Conservation (phyloP, 441 rosid genomes). For the Erodium moschatum region DNA sequence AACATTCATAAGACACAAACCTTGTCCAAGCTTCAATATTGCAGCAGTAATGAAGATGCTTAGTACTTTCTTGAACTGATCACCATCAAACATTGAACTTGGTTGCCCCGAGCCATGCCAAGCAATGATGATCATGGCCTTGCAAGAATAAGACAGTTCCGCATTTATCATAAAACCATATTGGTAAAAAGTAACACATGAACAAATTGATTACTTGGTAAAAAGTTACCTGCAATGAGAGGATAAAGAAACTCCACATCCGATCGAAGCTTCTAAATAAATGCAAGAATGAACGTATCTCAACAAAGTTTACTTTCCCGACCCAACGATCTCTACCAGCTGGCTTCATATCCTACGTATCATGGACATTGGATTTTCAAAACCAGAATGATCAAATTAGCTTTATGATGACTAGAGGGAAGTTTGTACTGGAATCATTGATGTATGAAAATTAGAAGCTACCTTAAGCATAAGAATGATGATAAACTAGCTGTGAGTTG, state of each 20-base stretch:
- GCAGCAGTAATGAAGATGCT: conserved; percentile 96
- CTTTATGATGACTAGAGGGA: no score
- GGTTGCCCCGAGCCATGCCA: conserved; percentile 73
- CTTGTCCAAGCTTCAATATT: conserved; percentile 92
- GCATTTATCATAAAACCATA: conserved; percentile 20
- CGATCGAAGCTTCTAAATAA: conserved; percentile 96
- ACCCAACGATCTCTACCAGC: conserved; percentile 59
- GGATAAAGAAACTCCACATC: conserved; percentile 95
- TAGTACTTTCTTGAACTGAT: conserved; percentile 68
- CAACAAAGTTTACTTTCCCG: conserved; percentile 97
- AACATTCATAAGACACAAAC: conserved; percentile 22
- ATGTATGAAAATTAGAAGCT: no score
- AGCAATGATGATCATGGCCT: conserved; percentile 96
- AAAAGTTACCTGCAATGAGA: conserved; percentile 65
- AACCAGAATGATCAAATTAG: no score
- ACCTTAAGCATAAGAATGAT: not conserved
- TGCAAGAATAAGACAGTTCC: conserved; percentile 15
- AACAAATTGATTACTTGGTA: not conserved
- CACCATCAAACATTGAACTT: conserved; percentile 41
- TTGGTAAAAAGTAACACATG: not conserved
- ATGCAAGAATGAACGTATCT: conserved; percentile 95
- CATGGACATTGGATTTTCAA: no score
- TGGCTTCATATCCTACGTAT: conserved; percentile 63
- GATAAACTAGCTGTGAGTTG: not conserved
- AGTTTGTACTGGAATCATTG: no score